Conservation (phyloP, 208 protist species). For the Polymyxa betae region DNA sequence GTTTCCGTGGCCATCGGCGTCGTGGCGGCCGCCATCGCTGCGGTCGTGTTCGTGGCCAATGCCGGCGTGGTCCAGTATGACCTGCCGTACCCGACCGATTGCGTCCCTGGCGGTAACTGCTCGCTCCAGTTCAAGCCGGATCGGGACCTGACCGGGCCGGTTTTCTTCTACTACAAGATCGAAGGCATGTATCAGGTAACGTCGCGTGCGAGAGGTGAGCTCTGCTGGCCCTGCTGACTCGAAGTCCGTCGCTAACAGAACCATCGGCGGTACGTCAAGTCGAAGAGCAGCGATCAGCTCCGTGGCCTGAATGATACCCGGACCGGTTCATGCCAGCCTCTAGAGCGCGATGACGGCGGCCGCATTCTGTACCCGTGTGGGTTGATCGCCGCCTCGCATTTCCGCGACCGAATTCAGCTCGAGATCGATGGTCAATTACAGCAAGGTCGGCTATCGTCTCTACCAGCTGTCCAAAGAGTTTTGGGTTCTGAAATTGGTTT, state of each 20-base stretch:
- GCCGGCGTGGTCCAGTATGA: not conserved
- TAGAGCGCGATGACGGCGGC: too few relatives aligned
- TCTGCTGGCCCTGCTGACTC: not conserved
- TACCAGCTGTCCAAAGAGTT: too few relatives aligned
- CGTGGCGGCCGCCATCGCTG: not conserved
- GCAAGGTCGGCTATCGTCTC: too few relatives aligned
- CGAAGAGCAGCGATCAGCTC: not conserved
- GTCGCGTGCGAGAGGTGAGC: too few relatives aligned
- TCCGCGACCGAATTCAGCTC: not conserved
- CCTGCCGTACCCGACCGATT: not conserved
- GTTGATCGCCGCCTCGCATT: not conserved
- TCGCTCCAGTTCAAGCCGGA: not conserved
- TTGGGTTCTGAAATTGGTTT: too few relatives aligned
- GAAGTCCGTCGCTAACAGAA: not conserved
- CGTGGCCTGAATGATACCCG: not conserved
- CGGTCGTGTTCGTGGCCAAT: not conserved
- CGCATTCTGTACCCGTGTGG: not conserved
- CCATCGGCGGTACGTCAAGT: not conserved
- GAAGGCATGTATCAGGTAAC: conserved; percentile 17
- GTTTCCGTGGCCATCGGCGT: too few relatives aligned
- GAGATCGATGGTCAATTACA: not conserved
- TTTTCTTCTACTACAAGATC: not conserved
- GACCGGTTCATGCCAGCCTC: not conserved
- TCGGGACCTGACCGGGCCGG: not conserved
- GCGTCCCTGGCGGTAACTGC: not conserved